Conservation (phyloP, 495 filamentous ascomycete genomes). For the Podospora conica region DNA sequence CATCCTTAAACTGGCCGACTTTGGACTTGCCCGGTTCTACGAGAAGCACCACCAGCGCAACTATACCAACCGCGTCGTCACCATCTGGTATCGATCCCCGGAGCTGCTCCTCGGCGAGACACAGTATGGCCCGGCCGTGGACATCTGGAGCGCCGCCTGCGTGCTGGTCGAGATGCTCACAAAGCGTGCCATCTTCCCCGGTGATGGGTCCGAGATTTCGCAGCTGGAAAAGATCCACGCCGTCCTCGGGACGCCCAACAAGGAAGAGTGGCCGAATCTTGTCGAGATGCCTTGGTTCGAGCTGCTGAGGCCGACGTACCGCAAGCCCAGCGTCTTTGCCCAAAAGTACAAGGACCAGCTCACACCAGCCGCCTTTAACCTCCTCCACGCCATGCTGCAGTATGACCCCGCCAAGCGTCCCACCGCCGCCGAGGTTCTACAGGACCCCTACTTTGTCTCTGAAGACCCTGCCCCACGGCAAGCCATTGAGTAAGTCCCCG, state of each 20-base stretch:
- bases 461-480: slow-evolving; percentile 77
- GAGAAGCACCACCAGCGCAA: slow-evolving; percentile 88
- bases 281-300: slow-evolving; percentile 95
- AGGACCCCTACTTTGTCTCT: slow-evolving; percentile 80
- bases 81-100: slow-evolving; percentile 92
- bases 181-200: slow-evolving; percentile 88
- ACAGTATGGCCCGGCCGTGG: slow-evolving; percentile 87
- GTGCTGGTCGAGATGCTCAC: slow-evolving; percentile 97
- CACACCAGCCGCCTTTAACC: slow-evolving; percentile 71
- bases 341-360: slow-evolving; percentile 71
- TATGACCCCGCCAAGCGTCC: slow-evolving; percentile 86
- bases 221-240: slow-evolving; percentile 95
- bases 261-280: slow-evolving; percentile 77
- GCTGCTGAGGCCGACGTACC: slow-evolving; percentile 69
- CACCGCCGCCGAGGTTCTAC: slow-evolving; percentile 74
- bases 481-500: slow-evolving; percentile 67
- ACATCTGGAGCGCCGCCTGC: slow-evolving; percentile 97
- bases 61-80: slow-evolving; percentile 98
- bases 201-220: slow-evolving; percentile 88
- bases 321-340: slow-evolving; percentile 70
- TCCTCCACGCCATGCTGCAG: slow-evolving; percentile 73
- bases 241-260: slow-evolving; percentile 83
- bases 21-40: slow-evolving; percentile 95
- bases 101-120: slow-evolving; percentile 94
- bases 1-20: slow-evolving; percentile 88